A percentile compares a stretch with the other conserved stretches of the same genome.
Conservation (phyloP, 2,329 filamentous ascomycete genomes). For the Zasmidium citrigriseum region DNA sequence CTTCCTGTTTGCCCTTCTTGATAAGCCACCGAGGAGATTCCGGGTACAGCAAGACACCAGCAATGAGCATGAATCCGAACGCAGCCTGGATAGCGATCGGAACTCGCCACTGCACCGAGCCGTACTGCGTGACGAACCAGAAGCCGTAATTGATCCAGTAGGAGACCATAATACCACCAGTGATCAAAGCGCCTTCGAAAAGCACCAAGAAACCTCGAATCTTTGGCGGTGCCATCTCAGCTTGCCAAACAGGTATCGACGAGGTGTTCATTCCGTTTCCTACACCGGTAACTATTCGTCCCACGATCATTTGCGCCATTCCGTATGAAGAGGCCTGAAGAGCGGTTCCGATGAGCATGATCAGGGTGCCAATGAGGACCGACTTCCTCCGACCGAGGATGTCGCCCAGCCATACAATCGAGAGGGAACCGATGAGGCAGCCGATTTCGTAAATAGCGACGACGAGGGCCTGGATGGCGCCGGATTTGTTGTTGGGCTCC, state of each 20-base stretch:
- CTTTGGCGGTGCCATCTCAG: slow-evolving; percentile 75
- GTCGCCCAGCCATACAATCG: slow-evolving; percentile 54
- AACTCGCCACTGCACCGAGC: slow-evolving; percentile 53
- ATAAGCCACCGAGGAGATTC: slow-evolving; percentile 60
- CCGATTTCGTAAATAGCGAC: slow-evolving; percentile 36
- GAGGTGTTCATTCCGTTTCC: slow-evolving; percentile 39
- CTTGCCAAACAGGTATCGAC: slow-evolving; percentile 51
- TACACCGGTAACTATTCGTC: slow-evolving; percentile 53
- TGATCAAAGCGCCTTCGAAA: slow-evolving; percentile 83
- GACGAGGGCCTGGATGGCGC: slow-evolving; percentile 35
- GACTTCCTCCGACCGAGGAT: slow-evolving; percentile 57
- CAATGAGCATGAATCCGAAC: slow-evolving; percentile 54
- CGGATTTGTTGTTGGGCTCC: slow-evolving; percentile 27
- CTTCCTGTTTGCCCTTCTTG: slow-evolving; percentile 46
- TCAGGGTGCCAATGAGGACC: slow-evolving; percentile 59
- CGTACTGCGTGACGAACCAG: slow-evolving; percentile 38
- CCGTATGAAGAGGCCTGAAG: slow-evolving; percentile 57
- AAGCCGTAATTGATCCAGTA: slow-evolving; percentile 46
- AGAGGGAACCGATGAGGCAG: slow-evolving; percentile 40
- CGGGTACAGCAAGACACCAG: slow-evolving; percentile 52
- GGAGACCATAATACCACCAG: slow-evolving; percentile 49
- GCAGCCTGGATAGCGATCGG: slow-evolving; percentile 58
- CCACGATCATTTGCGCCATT: slow-evolving; percentile 49
- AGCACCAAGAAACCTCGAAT: slow-evolving; percentile 91
- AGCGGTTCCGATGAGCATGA: slow-evolving; percentile 62